Evolutionary conservation across 371 early-diverging fungal genomes (phyloP).

Genomic region (Mucor circinelloides): DNA sequence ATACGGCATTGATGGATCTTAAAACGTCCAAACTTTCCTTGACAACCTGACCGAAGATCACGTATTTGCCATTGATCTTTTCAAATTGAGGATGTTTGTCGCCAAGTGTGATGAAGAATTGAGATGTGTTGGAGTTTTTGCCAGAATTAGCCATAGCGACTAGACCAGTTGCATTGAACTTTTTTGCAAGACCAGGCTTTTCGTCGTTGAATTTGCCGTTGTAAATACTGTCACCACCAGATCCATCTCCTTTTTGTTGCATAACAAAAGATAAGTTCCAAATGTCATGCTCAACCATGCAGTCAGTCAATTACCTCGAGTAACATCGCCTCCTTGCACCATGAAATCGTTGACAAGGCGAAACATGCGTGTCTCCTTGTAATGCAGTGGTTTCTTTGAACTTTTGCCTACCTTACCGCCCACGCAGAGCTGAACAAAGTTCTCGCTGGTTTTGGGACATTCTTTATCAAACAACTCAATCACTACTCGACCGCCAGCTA

Average conservation of each 20-base stretch:
- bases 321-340: constrained; percentile 85
- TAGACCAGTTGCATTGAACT: constrained; percentile 52
- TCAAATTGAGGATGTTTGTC: constrained; percentile 47
- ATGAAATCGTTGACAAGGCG: constrained; percentile 68
- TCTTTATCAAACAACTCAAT: constrained; percentile 51
- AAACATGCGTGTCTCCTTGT: constrained; percentile 50
- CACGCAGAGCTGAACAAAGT: constrained; percentile 60
- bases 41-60: constrained; percentile 76
- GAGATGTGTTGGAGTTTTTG: constrained; percentile 84
- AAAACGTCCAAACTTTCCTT: constrained; percentile 54
- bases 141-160: constrained; percentile 86
- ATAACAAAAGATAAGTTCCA: not conserved
- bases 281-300: not conserved
- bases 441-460: constrained; percentile 67
- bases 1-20: constrained; percentile 46
- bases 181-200: constrained; percentile 58
- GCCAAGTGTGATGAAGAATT: constrained; percentile 75
- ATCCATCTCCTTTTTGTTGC: constrained; percentile 60
- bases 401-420: constrained; percentile 53
- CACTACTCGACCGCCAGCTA: constrained; percentile 52
- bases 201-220: constrained; percentile 75
- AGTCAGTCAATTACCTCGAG: constrained; percentile 53
- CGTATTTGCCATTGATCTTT: constrained; percentile 76
- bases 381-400: constrained; percentile 61
- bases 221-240: constrained; percentile 76